Base-by-base conservation (phyloP, 169 alveolate species). In the Plasmodium cynomolgi region DNA sequence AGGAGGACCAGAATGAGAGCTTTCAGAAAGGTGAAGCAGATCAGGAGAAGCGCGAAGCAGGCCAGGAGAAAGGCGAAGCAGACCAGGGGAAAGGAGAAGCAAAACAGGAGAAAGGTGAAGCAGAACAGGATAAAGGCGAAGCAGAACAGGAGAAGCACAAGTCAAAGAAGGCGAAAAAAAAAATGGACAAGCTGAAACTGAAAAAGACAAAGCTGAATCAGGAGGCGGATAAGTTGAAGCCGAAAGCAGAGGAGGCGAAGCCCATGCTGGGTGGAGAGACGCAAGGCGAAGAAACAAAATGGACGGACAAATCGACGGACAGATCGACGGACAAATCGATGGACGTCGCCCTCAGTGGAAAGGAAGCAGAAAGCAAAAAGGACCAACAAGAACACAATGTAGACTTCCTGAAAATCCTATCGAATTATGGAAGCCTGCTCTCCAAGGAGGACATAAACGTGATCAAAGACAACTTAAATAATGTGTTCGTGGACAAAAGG, bases 371-470 rank as follows among this genome's bases (percentile, higher is more conserved):
- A 15, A 33, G 41, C 11, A 81, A 83, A 83, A 17, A 31, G 39
- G 80, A 33, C 26, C 71, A 39, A 41, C n/a, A 71, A 17, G 56
- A 50, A 6, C 56, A 17, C 20, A 50, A 44, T 33, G 34, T 13
- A 4, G 84, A 75, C 7, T 26, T 85, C 11, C 31, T 54, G 44
- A 85, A 85, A 74, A 26, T 75, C 39, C 72, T 86, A 77, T 47
- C 85, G 20, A 37, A 39, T n/a, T 86, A 86, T 56, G 85, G 79
- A 15, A 41, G 34, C 29, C 37, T 90, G 5, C 73, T 90, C 37
- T 90, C 90, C 68, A 79, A 90, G 58, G 91, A 90, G 58, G 94
- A 90, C 6, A 58, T 90, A 41, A 80, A 33, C 7, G 6, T 20
- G 23, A 90, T 90, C 71, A 80, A 62, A 29, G 83, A 90, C 7